Evolutionary conservation across 495 filamentous ascomycete species (phyloP), one percentile per base, ranked within the genome.

Genomic region (Penicillium ochrochloron): DNA sequence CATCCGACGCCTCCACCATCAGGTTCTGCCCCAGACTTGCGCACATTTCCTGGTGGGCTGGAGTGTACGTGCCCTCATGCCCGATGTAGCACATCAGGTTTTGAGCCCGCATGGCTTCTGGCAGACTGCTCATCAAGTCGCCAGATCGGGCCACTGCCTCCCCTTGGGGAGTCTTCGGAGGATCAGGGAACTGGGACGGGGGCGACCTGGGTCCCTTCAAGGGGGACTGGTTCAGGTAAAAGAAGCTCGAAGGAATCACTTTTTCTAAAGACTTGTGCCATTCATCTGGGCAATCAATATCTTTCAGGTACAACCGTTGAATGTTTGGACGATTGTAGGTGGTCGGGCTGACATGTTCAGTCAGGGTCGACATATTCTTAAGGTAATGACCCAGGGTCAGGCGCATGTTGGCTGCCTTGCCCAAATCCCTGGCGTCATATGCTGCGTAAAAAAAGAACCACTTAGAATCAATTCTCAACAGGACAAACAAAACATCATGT

Each of bases 11-110:
- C 63, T 97, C 90, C 3, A 99, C 92, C 95, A 99, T 99, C 57
- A 99, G 89, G 70, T 99, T 99, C 57, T 99, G 95, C 0, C 95
- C 94, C 39, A 99, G 81, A 62, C 89, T 95, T 17, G 91, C 95
- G 76, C 94, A 99, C 95, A 99, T 99, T 72, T 99, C 95, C 70
- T 92, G 89, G 74, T 99, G 95, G 17, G 93, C 90, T 57, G 95
- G 94, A 0, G 95, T 99, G 71, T 96, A 99, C 2, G 95, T 99
- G 0, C 95, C 95, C 78, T 99, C 95, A 68, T 97, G 95, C 2
- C 95, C 95, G 66, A 97, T 89, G 72, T 99, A 99, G 77, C 94
- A 97, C 94, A 97, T 97, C 70, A 99, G 82, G 62, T 99, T 99
- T 64, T 96, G 89, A 8, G 95, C 95, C 21, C 93, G 86, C 90